Conservation (phyloP, 257 asterid genomes). For the Marsdenia floribunda region DNA sequence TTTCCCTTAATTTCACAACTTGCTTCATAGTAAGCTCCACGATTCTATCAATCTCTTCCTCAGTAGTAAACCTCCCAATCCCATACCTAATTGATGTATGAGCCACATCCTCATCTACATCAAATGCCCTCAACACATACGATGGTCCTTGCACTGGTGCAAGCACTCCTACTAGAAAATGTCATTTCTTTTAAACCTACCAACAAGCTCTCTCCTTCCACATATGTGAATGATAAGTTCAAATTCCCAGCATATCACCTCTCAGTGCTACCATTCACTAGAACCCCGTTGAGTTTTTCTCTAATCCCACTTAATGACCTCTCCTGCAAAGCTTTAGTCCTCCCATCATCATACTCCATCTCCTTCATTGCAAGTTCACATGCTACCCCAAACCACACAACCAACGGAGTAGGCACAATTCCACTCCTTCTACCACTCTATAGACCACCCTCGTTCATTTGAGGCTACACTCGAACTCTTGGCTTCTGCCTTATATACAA, state of each 20-base stretch:
- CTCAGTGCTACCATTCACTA: slow-evolving; percentile 89
- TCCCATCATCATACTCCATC: slow-evolving; percentile 76
- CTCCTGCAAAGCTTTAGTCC: slow-evolving; percentile 59
- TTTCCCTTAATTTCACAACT: slow-evolving; percentile 91
- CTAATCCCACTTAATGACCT: slow-evolving; percentile 68
- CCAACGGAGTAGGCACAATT: slow-evolving; percentile 89
- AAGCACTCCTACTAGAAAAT: slow-evolving; percentile 96
- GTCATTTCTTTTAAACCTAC: slow-evolving; percentile 99
- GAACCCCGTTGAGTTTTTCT: slow-evolving; percentile 65
- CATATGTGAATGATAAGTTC: slow-evolving; percentile 90
- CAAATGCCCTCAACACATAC: slow-evolving; percentile 90
- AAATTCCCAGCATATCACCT: slow-evolving; percentile 78
- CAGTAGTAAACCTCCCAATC: slow-evolving; percentile 94
- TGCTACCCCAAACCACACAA: slow-evolving; percentile 91
- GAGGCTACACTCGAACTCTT: slow-evolving; percentile 90
- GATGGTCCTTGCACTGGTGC: slow-evolving; percentile 99
- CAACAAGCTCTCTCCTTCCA: slow-evolving; percentile 96
- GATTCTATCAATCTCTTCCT: slow-evolving; percentile 80
- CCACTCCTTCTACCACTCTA: slow-evolving; percentile 99
- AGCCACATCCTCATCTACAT: slow-evolving; percentile 99
- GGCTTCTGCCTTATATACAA: slow-evolving; percentile 90
- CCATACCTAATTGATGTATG: slow-evolving; percentile 97
- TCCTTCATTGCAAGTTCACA: slow-evolving; percentile 91
- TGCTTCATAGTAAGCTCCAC: slow-evolving; percentile 82
- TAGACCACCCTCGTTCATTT: slow-evolving; percentile 98